A percentile compares a stretch with the other conserved stretches of the same genome.
These are phyloP conservation scores for Isatis lusitanica DNA, from an alignment of 441 rosid species.

Conservation along the genomic window DNA sequence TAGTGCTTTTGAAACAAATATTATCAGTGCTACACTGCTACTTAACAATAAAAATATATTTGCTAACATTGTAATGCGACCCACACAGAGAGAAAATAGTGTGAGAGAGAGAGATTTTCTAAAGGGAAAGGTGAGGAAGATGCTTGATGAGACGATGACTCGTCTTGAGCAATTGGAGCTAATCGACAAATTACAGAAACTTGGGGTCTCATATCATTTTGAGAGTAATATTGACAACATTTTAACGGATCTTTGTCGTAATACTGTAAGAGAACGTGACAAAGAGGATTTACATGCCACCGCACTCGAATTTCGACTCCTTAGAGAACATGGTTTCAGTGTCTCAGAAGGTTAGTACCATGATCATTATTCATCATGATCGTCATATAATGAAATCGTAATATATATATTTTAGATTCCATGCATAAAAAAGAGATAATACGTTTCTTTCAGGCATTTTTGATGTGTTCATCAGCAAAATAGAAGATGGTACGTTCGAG, in stretches of 20 bases:
- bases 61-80: neutral
- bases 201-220: slow-evolving; percentile 40
- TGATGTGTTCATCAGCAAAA: slow-evolving; percentile 22
- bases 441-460: neutral
- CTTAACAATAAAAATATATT: too few species aligned
- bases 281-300: slow-evolving; percentile 7
- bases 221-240: slow-evolving; percentile 17
- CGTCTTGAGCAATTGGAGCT: slow-evolving; percentile 17
- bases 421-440: neutral
- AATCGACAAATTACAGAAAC: slow-evolving; percentile 34
- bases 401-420: neutral
- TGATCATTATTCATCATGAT: neutral
- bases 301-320: slow-evolving; percentile 31
- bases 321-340: slow-evolving; percentile 32
- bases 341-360: slow-evolving; percentile 17
- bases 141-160: neutral
- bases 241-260: neutral
- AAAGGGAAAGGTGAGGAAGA: slow-evolving; percentile 3
- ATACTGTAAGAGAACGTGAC: neutral
- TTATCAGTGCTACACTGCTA: too few species aligned
- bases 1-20: too few species aligned
- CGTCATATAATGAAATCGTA: neutral
- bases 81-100: neutral
- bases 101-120: slow-evolving; percentile 7
- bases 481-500: neutral